Evolutionary conservation across 2,329 filamentous ascomycete species (phyloP).

Genomic region (Colletotrichum tropicale): DNA sequence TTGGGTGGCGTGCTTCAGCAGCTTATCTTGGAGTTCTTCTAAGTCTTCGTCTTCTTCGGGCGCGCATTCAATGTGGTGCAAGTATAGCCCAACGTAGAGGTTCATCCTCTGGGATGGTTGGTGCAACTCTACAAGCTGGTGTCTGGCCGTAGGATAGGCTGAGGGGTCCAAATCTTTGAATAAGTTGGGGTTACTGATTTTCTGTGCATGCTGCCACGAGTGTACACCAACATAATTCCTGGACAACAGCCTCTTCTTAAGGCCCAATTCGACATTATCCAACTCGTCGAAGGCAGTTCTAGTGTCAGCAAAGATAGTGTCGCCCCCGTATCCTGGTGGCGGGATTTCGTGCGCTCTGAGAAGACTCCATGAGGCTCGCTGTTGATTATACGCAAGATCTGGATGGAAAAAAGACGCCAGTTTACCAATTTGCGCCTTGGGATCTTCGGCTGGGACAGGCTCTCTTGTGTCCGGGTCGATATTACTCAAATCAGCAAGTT

Average conservation of each 20-base stretch:
- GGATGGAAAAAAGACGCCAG: slow-evolving; percentile 58
- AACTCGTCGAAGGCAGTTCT: slow-evolving; percentile 54
- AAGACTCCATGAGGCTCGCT: slow-evolving; percentile 55
- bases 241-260: slow-evolving; percentile 36
- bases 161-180: slow-evolving; percentile 49
- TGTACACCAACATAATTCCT: slow-evolving; percentile 51
- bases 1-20: slow-evolving; percentile 51
- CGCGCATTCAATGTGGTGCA: slow-evolving; percentile 52
- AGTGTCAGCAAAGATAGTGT: slow-evolving; percentile 59
- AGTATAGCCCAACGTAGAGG: slow-evolving; percentile 56
- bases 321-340: slow-evolving; percentile 49
- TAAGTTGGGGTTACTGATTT: slow-evolving; percentile 51
- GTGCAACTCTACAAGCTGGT: slow-evolving; percentile 55
- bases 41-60: slow-evolving; percentile 37
- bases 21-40: slow-evolving; percentile 35
- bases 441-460: not conserved
- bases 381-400: slow-evolving; percentile 61
- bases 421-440: slow-evolving; percentile 42
- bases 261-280: slow-evolving; percentile 25
- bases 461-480: slow-evolving; percentile 37
- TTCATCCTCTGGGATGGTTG: slow-evolving; percentile 55
- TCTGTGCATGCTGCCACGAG: slow-evolving; percentile 56
- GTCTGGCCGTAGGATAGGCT: slow-evolving; percentile 41
- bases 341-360: slow-evolving; percentile 54
- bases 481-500: slow-evolving; percentile 62